Conservation (phyloP, 306 rosid genomes). For the Trifolium subterraneum region DNA sequence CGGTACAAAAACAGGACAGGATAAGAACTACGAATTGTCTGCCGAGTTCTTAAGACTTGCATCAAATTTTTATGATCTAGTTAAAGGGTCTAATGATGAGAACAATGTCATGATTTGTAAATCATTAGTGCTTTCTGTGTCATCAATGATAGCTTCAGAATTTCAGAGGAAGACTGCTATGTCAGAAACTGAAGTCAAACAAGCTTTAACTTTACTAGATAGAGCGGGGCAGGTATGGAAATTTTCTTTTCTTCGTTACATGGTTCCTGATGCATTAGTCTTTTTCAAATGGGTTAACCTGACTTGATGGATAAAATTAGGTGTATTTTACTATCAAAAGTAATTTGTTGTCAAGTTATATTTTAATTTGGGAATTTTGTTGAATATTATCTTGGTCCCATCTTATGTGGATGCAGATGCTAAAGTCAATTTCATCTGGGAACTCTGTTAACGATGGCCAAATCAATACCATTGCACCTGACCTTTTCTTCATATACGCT, state of each 20-base stretch:
- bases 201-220: slow-evolving; percentile 67
- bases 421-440: slow-evolving; percentile 64
- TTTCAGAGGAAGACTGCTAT: slow-evolving; percentile 61
- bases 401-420: slow-evolving; percentile 63
- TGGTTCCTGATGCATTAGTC: slow-evolving; percentile 14
- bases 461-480: slow-evolving; percentile 56
- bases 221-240: slow-evolving; percentile 86
- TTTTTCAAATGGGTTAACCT: slow-evolving; percentile 31
- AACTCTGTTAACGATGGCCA: slow-evolving; percentile 49
- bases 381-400: slow-evolving; percentile 35
- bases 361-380: slow-evolving; percentile 24
- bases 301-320: slow-evolving; percentile 12
- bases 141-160: slow-evolving; percentile 82
- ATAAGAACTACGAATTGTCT: slow-evolving; percentile 69
- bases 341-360: slow-evolving; percentile 17
- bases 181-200: slow-evolving; percentile 75
- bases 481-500: slow-evolving; percentile 70
- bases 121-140: slow-evolving; percentile 68
- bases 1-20: slow-evolving; percentile 75
- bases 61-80: slow-evolving; percentile 63
- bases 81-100: slow-evolving; percentile 62
- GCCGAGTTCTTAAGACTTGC: slow-evolving; percentile 73
- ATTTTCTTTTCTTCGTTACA: slow-evolving; percentile 17
- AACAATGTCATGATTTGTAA: slow-evolving; percentile 64
- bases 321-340: slow-evolving; percentile 2